A percentile compares a stretch with the other conserved stretches of the same genome.
phyloP scores from a whole-genome alignment of 352 stramenopile species.

The Globisporangium irregulare region DNA sequence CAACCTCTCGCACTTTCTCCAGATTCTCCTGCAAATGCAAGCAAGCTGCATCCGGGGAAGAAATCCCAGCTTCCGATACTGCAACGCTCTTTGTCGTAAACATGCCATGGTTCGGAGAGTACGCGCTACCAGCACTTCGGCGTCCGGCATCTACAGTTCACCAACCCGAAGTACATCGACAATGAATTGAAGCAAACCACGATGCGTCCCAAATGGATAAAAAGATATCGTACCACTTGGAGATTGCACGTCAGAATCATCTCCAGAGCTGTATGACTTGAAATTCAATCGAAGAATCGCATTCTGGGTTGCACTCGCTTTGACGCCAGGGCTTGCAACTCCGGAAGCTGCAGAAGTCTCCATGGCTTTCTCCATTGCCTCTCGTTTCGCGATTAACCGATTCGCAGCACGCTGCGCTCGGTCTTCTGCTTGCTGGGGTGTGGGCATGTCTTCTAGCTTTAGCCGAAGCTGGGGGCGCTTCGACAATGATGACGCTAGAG shows the following conservation, averaged over 20 bases:
- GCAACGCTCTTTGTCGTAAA: conserved; percentile 83
- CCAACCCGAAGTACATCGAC: background rate
- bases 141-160: conserved; percentile 35
- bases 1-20: conserved; percentile 74
- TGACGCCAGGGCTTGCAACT: conserved; percentile 9
- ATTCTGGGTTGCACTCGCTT: conserved; percentile 53
- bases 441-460: conserved; percentile 87
- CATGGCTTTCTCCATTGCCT: conserved; percentile 66
- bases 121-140: conserved; percentile 74
- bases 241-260: conserved; percentile 64
- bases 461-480: conserved; percentile 70
- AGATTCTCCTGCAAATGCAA: conserved; percentile 85
- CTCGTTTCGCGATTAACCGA: conserved; percentile 67
- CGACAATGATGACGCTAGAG: conserved; percentile 16
- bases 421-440: conserved; percentile 79
- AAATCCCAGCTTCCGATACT: conserved; percentile 84
- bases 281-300: conserved; percentile 67
- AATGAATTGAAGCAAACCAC: background rate
- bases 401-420: conserved; percentile 70
- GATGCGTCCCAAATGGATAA: background rate
- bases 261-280: conserved; percentile 65
- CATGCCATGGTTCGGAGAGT: conserved; percentile 86
- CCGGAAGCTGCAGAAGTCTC: conserved; percentile 22
- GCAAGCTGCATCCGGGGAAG: conserved; percentile 69
- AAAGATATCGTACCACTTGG: conserved; percentile 41